Base-by-base conservation (phyloP, 768 basidiomycete species). In the Lanmaoa rubissima region DNA sequence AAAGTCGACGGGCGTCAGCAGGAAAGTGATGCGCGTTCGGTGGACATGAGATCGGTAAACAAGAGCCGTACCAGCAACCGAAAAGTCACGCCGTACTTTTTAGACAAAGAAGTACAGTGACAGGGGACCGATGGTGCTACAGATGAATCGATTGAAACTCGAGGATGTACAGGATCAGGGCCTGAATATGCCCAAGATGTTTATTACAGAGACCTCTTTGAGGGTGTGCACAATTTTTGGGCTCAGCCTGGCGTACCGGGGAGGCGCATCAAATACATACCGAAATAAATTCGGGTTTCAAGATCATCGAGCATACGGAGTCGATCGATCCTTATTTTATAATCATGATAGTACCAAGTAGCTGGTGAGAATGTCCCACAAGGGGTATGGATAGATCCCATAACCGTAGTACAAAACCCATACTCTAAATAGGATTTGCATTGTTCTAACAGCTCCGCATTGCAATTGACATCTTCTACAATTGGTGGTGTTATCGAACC, bases 1-100 rank as follows among this genome's bases (percentile, higher is more conserved):
- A 65, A 77, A 73, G 59, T 80, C 74, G 32, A 73, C 69, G 1
- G 93, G 93, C 0, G 90, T 96, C 10, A 86, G 84, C 17, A 79
- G 93, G 68, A 82, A 76, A 55, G 81, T 92, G n/a, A 78, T 92
- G 77, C 72, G 76, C 13, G 75, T 91, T 1, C 57, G 67, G 24
- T 91, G 90, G 89, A 36, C 43, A 2, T 58, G 52, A 67, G 24
- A 14, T 5, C 5, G 11, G 13, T 7, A 13, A 26, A 10, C 21
- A 24, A n/a, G 24, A 8, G 2, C 14, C 39, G 36, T 48, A 38
- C 19, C 16, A 34, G 2, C 13, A 7, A 7, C 38, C 28, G 31
- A 31, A 44, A 14, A 32, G 2, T 21, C 16, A 26, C 13, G 11
- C 42, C 35, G 42, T 26, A 13, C 9, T 1, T 12, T 17, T 28